A percentile compares a stretch with the other conserved stretches of the same genome.
Evolutionary conservation across 371 early-diverging fungal species (phyloP).

Genomic region (Mortierella sp.): DNA sequence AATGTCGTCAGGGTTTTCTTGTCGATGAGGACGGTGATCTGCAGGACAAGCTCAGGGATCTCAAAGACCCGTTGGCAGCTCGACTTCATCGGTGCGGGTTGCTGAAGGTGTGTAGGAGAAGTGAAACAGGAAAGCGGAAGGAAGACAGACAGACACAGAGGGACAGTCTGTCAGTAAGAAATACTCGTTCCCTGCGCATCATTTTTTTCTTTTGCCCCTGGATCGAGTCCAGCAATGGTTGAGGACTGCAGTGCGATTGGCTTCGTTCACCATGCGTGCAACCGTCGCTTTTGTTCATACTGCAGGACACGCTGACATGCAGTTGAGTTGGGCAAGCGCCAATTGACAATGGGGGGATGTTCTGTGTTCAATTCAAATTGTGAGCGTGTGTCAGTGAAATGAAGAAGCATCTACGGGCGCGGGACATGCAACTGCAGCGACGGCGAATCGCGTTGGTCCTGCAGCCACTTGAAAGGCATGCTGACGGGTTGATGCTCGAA

Average conservation of each 20-base stretch:
- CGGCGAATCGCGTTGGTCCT: neutral
- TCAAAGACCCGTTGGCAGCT: neutral
- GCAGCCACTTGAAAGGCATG: neutral
- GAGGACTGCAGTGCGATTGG: no score
- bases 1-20: neutral
- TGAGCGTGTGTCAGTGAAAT: neutral
- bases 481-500: neutral
- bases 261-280: no score
- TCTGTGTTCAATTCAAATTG: neutral
- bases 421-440: neutral
- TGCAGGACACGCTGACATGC: neutral
- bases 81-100: neutral
- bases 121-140: neutral
- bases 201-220: no score
- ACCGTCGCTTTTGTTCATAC: no score
- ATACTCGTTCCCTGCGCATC: no score
- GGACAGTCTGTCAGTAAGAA: no score
- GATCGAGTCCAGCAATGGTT: neutral
- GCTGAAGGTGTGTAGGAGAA: neutral
- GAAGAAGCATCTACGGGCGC: neutral
- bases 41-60: neutral
- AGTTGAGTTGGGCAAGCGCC: neutral
- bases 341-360: neutral
- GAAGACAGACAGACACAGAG: neutral
- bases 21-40: neutral